Base-by-base conservation (phyloP, 139 green algal species). In the Auxenochlorella protothecoides region DNA sequence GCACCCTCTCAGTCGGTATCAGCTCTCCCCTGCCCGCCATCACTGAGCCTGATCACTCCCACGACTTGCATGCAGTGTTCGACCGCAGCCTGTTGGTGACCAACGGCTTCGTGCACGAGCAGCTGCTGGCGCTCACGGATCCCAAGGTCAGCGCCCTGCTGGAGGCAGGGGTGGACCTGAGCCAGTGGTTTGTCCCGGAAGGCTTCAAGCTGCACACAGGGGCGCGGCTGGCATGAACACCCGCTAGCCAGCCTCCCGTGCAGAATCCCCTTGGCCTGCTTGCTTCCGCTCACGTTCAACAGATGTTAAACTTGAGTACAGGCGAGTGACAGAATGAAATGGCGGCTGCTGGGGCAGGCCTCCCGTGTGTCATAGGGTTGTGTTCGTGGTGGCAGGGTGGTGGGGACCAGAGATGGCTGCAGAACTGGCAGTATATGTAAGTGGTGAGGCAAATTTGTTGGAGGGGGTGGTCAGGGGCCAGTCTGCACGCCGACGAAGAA, bases 121-220 rank as follows among this genome's bases (percentile, higher is more conserved):
- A 68, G 54, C 70, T 91, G 53, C 53, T 88, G 63, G 68, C 66
- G 27, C 52, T 71, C 52, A 92, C 72, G 0, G 70, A 74, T 12
- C 68, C 78, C 0, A 66, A 74, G 64, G 84, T 73, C 2, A 12
- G 62, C 16, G 10, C 7, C 5, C 77, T 91, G 59, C 15, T 79
- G 63, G 52, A 71, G 9, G 4, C 61, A 3, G 84, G 80, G 8
- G 73, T 85, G 13, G 82, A 91, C 68, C 70, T 91, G 2, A 74
- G 55, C 51, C 82, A 80, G 7, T 90, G 85, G 85, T 87, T 85
- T 68, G 73, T 89, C 56, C 84, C 85, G 5, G 15, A 78, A 5
- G 79, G 79, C 5, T 83, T 79, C 62, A 44, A 65, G 6, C 71
- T 83, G 12, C 74, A 83, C 63, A 60, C 65, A 4, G 78, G 78